Conservation (phyloP, 441 rosid species). For the Hura crepitans region DNA sequence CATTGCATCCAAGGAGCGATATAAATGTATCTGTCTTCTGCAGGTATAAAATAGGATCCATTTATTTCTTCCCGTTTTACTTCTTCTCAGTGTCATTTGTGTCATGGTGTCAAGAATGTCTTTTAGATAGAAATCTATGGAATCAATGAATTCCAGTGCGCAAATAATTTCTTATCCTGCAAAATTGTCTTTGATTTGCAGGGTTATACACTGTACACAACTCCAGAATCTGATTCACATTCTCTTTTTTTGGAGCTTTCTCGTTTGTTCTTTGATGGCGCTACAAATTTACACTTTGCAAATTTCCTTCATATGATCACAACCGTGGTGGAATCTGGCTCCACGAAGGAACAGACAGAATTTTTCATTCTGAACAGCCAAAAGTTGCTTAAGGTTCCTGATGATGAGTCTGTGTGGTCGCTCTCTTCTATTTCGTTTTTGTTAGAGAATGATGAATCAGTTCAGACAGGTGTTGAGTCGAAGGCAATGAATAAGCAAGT, state of each 20-base stretch:
- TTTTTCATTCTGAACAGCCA: slow-evolving; percentile 70
- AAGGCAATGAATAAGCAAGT: slow-evolving; percentile 25
- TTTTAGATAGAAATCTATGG: not conserved
- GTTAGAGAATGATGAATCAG: slow-evolving; percentile 21
- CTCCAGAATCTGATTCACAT: slow-evolving; percentile 55
- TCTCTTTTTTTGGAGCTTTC: slow-evolving; percentile 82
- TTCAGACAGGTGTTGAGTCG: slow-evolving; percentile 18
- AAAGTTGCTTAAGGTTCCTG: slow-evolving; percentile 63
- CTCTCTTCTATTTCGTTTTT: slow-evolving; percentile 31
- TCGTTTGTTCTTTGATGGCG: slow-evolving; percentile 63
- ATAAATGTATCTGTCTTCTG: slow-evolving; percentile 62
- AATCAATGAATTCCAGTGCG: not conserved
- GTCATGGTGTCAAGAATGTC: not conserved
- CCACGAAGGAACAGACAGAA: slow-evolving; percentile 66
- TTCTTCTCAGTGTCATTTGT: not conserved
- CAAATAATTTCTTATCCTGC: not conserved
- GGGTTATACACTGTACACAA: slow-evolving; percentile 68
- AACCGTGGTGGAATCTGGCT: slow-evolving; percentile 71
- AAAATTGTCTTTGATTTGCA: slow-evolving; percentile 33
- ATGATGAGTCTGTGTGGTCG: slow-evolving; percentile 62
- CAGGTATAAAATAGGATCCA: slow-evolving; percentile 49
- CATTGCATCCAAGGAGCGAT: slow-evolving; percentile 46
- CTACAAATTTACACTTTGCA: slow-evolving; percentile 68
- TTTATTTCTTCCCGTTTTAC: not conserved
- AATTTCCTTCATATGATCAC: slow-evolving; percentile 89